phyloP scores from a whole-genome alignment of 2,329 filamentous ascomycete genomes.

The Colletotrichum neosansevieriae region DNA sequence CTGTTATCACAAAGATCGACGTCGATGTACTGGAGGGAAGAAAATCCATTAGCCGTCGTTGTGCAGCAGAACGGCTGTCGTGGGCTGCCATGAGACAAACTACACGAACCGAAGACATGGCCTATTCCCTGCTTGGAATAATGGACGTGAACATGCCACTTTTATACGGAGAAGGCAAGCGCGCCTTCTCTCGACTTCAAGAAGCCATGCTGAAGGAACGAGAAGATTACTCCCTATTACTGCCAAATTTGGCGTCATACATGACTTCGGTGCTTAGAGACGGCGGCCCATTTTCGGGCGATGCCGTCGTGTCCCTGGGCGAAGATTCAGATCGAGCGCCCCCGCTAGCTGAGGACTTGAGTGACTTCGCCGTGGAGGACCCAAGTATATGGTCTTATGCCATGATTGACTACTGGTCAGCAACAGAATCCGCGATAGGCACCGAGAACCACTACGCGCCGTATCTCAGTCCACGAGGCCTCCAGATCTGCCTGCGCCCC shows the following conservation, averaged over 20 bases:
- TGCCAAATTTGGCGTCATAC: background rate
- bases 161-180: slow-evolving; percentile 45
- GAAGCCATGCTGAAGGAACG: slow-evolving; percentile 6
- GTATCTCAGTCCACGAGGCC: background rate
- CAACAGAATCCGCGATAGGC: background rate
- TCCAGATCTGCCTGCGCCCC: slow-evolving; percentile 4
- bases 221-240: slow-evolving; percentile 16
- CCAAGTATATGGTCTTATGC: slow-evolving; percentile 7
- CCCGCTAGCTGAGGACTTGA: background rate
- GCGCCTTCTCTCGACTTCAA: slow-evolving; percentile 44
- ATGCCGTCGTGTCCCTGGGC: background rate
- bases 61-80: slow-evolving; percentile 41
- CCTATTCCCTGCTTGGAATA: slow-evolving; percentile 47
- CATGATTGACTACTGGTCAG: background rate
- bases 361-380: slow-evolving; percentile 7
- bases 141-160: slow-evolving; percentile 46
- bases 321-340: background rate
- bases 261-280: background rate
- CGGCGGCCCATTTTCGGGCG: background rate
- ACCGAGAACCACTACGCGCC: background rate
- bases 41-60: background rate
- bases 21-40: slow-evolving; percentile 34
- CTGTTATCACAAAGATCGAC: slow-evolving; percentile 43
- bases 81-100: slow-evolving; percentile 45
- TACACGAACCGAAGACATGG: slow-evolving; percentile 43